These are phyloP conservation scores for Sphagnum contortum DNA, from an alignment of 225 moss, liverwort and hornwort genomes.

Conservation along the genomic window DNA sequence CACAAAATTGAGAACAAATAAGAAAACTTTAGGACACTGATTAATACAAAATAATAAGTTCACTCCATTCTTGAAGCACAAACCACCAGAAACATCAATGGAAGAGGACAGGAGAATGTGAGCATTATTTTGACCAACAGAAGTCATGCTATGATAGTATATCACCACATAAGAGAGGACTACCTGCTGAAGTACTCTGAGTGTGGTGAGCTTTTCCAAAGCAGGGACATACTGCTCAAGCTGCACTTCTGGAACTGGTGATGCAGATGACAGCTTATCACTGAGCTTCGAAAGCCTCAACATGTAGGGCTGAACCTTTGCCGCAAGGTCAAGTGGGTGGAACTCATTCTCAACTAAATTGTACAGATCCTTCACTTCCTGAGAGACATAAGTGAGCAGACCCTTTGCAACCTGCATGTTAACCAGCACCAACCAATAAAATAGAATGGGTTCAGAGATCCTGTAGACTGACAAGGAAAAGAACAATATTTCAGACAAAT, in stretches of 20 bases:
- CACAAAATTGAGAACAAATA: background rate
- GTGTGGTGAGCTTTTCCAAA: constrained; percentile 76
- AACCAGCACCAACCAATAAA: too few relatives aligned
- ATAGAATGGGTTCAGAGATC: too few relatives aligned
- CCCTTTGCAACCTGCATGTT: constrained; percentile 71
- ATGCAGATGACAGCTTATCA: constrained; percentile 87
- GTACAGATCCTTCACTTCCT: constrained; percentile 86
- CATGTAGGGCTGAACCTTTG: constrained; percentile 62
- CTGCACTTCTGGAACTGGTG: constrained; percentile 91
- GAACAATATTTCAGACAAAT: background rate
- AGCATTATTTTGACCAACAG: background rate
- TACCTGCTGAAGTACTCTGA: constrained; percentile 89
- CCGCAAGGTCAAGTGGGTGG: constrained; percentile 79
- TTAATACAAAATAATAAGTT: background rate
- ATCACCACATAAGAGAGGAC: background rate
- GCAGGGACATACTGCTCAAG: constrained; percentile 88
- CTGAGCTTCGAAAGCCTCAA: constrained; percentile 59
- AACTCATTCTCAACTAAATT: constrained; percentile 77
- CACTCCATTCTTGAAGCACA: background rate
- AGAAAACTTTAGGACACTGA: background rate
- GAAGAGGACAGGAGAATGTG: background rate
- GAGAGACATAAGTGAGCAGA: constrained; percentile 79
- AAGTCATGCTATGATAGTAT: background rate
- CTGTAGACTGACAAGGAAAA: background rate
- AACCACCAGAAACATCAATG: background rate